phyloP scores from a whole-genome alignment of 345 rosid genomes.

The Eucalyptus tenuipes region DNA sequence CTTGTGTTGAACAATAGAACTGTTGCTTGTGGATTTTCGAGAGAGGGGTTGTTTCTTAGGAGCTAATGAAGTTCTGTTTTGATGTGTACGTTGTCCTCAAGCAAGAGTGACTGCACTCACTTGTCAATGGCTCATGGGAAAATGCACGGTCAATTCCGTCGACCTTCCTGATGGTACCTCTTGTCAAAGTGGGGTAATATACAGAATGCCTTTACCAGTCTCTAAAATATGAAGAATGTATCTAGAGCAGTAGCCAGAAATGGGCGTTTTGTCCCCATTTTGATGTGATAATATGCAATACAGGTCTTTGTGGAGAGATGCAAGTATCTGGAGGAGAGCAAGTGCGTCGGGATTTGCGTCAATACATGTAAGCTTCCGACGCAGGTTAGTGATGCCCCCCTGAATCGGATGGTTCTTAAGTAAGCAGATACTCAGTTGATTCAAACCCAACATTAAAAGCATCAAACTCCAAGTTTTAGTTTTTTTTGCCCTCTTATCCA shows the following conservation, averaged over 20 bases:
- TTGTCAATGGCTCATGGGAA: conserved; percentile 97
- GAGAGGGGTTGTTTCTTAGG: background rate
- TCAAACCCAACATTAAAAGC: background rate
- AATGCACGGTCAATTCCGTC: conserved; percentile 51
- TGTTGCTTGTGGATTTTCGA: background rate
- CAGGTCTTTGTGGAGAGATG: conserved; percentile 92
- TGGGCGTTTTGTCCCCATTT: background rate
- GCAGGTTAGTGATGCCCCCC: conserved; percentile 29
- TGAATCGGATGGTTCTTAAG: background rate
- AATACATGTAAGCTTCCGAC: conserved; percentile 93
- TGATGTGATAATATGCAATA: background rate
- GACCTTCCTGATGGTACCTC: conserved; percentile 74
- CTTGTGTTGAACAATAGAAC: background rate
- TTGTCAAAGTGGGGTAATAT: conserved; percentile 57
- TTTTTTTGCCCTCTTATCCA: background rate
- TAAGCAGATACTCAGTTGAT: background rate
- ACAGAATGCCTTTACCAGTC: background rate
- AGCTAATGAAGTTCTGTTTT: background rate
- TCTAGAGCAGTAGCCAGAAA: background rate
- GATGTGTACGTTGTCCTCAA: background rate
- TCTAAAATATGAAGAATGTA: background rate
- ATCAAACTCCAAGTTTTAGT: background rate
- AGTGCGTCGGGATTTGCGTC: conserved; percentile 72
- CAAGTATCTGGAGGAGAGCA: conserved; percentile 88
- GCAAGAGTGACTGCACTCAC: conserved; percentile 82